A percentile compares a stretch with the other conserved stretches of the same genome.
Evolutionary conservation across 108 stramenopile species (phyloP).

Genomic region (Cyclotella atomus): DNA sequence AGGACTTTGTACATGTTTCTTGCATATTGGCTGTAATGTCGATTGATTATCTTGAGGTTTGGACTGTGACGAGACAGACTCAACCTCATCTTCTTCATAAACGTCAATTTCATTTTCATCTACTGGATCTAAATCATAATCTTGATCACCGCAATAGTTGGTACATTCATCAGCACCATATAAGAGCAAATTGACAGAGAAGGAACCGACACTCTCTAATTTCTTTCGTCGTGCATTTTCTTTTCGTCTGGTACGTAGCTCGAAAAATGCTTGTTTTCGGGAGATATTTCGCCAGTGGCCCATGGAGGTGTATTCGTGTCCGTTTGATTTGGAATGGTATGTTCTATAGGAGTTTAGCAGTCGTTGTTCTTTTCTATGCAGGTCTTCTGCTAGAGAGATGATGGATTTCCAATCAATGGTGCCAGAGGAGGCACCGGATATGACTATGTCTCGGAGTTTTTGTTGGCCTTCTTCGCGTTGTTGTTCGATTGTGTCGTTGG

Average conservation of each 20-base stretch:
- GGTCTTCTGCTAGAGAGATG: slow-evolving; percentile 46
- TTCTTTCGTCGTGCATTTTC: slow-evolving; percentile 32
- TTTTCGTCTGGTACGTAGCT: slow-evolving; percentile 24
- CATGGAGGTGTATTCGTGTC: background rate
- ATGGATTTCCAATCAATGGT: slow-evolving; percentile 47
- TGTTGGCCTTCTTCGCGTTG: slow-evolving; percentile 48
- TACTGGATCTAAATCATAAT: background rate
- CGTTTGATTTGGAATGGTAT: background rate
- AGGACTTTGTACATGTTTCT: background rate
- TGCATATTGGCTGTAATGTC: background rate
- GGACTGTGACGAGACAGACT: background rate
- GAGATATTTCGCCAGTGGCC: slow-evolving; percentile 11
- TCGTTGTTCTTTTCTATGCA: slow-evolving; percentile 45
- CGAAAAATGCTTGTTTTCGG: slow-evolving; percentile 36
- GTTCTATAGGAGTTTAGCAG: slow-evolving; percentile 19
- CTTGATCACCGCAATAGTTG: slow-evolving; percentile 9
- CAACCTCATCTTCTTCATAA: slow-evolving; percentile 9
- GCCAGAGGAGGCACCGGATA: slow-evolving; percentile 20
- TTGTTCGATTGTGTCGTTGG: slow-evolving; percentile 33
- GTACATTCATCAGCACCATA: slow-evolving; percentile 33
- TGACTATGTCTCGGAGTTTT: slow-evolving; percentile 31
- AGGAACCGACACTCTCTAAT: slow-evolving; percentile 48
- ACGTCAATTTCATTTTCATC: background rate
- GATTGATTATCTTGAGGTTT: background rate
- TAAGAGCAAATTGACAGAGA: slow-evolving; percentile 51